A percentile compares a stretch with the other conserved stretches of the same genome.
phyloP scores from a whole-genome alignment of 2,329 filamentous ascomycete species.

The Ophiocordyceps unilateralis region DNA sequence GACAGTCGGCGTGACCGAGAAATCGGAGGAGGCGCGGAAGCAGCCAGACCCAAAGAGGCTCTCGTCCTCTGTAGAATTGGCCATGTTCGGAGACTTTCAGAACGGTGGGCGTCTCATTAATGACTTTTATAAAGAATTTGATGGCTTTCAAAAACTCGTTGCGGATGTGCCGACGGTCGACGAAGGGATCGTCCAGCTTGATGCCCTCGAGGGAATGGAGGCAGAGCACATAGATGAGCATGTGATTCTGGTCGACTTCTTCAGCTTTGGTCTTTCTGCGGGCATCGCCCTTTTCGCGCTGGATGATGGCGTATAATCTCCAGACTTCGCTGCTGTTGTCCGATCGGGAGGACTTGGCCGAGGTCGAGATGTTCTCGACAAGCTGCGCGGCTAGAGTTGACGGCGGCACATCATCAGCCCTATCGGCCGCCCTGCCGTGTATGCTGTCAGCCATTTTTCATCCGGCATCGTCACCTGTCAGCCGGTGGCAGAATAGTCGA shows the following conservation, averaged over 20 bases:
- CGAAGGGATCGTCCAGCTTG: slow-evolving; percentile 51
- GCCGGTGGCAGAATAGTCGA: neutral
- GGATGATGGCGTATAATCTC: slow-evolving; percentile 43
- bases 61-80: slow-evolving; percentile 32
- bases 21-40: slow-evolving; percentile 40
- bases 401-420: slow-evolving; percentile 30
- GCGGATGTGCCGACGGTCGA: slow-evolving; percentile 34
- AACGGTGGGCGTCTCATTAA: slow-evolving; percentile 59
- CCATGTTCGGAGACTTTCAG: slow-evolving; percentile 29
- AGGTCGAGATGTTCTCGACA: slow-evolving; percentile 60
- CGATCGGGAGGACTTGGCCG: slow-evolving; percentile 40
- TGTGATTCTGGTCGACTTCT: slow-evolving; percentile 61
- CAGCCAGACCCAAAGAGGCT: slow-evolving; percentile 49
- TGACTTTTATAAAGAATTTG: slow-evolving; percentile 56
- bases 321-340: slow-evolving; percentile 60
- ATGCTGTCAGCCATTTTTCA: slow-evolving; percentile 12
- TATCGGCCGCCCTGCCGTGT: slow-evolving; percentile 7
- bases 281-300: slow-evolving; percentile 33
- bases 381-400: slow-evolving; percentile 82
- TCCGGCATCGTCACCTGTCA: slow-evolving; percentile 8
- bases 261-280: slow-evolving; percentile 44
- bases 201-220: slow-evolving; percentile 61
- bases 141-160: slow-evolving; percentile 54
- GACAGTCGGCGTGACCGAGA: slow-evolving; percentile 32
- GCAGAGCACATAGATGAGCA: slow-evolving; percentile 69